A percentile compares a stretch with the other conserved stretches of the same genome.
These are phyloP conservation scores for Cutaneotrichosporon spelunceum DNA, from an alignment of 1,284 basidiomycete species.

Conservation along the genomic window DNA sequence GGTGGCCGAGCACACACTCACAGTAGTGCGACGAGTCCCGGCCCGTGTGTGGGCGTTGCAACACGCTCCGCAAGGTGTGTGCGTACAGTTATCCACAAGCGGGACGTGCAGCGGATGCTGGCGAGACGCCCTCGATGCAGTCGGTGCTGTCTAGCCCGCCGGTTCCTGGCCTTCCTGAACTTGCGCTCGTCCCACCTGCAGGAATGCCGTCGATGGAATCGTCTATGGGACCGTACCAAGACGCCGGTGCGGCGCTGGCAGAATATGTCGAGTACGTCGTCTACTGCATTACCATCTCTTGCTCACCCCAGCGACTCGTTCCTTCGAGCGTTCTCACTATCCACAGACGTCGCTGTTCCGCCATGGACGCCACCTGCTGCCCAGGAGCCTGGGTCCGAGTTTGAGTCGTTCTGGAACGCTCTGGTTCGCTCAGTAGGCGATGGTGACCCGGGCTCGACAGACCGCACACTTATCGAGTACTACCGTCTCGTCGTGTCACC, in stretches of 20 bases:
- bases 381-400: not conserved
- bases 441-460: not conserved
- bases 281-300: not conserved
- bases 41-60: conserved; percentile 7
- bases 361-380: conserved; percentile 8
- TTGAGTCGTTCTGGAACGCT: conserved; percentile 5
- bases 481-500: conserved; percentile 4
- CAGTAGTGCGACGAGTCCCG: conserved; percentile 3
- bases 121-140: not conserved
- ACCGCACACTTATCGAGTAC: conserved; percentile 7
- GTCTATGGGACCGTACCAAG: not conserved
- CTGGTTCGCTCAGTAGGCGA: not conserved
- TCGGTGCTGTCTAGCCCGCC: not conserved
- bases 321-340: conserved; percentile 5
- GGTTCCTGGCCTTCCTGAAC: not conserved
- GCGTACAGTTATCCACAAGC: conserved; percentile 5
- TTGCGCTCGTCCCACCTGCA: not conserved
- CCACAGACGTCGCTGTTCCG: not conserved
- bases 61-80: conserved; percentile 2
- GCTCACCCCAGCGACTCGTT: conserved; percentile 4
- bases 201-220: not conserved
- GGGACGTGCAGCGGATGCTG: not conserved
- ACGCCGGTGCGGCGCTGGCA: not conserved
- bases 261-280: conserved; percentile 4
- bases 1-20: no score